Percentiles rank a stretch among this genome's conserved stretches.
These are phyloP conservation scores for Neofusicoccum kwambonambiense DNA, from an alignment of 2,329 filamentous ascomycete species.

Conservation along the genomic window DNA sequence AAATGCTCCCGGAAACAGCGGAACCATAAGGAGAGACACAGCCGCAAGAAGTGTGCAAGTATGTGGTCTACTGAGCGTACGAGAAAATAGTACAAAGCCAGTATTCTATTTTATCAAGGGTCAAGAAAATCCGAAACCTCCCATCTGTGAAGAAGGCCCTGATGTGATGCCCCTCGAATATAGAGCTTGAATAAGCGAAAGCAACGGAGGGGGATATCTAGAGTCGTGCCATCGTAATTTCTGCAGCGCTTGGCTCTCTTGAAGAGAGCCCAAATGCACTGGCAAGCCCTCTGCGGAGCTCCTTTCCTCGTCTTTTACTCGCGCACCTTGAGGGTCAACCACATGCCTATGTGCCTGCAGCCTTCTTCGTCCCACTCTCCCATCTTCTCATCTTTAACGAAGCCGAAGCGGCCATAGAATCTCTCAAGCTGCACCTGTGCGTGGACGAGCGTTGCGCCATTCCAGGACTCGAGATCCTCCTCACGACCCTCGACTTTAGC, in stretches of 20 bases:
- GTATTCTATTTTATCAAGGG: not conserved
- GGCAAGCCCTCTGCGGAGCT: not conserved
- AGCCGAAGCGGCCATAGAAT: constrained; percentile 72
- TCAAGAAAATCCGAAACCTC: not conserved
- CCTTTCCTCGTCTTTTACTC: not conserved
- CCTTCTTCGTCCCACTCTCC: constrained; percentile 19
- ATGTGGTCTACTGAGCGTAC: not conserved
- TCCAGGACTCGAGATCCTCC: constrained; percentile 55
- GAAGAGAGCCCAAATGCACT: not conserved
- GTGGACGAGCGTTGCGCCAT: constrained; percentile 75
- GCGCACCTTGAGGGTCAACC: constrained; percentile 47
- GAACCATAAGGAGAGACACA: too few relatives aligned
- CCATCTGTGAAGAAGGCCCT: not conserved
- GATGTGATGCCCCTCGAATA: not conserved
- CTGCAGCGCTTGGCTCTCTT: not conserved
- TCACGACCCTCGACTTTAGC: constrained; percentile 45
- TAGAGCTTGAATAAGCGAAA: not conserved
- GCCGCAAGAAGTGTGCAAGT: not conserved
- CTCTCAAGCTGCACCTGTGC: constrained; percentile 66
- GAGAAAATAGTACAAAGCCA: not conserved
- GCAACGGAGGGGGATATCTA: constrained; percentile 1
- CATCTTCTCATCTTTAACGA: constrained; percentile 40
- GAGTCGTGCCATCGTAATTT: not conserved
- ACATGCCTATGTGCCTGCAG: constrained; percentile 69
- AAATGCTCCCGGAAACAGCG: too few relatives aligned